These are phyloP conservation scores for Paratinospora sagittata DNA, from an alignment of 164 flowering plant species.

Conservation along the genomic window DNA sequence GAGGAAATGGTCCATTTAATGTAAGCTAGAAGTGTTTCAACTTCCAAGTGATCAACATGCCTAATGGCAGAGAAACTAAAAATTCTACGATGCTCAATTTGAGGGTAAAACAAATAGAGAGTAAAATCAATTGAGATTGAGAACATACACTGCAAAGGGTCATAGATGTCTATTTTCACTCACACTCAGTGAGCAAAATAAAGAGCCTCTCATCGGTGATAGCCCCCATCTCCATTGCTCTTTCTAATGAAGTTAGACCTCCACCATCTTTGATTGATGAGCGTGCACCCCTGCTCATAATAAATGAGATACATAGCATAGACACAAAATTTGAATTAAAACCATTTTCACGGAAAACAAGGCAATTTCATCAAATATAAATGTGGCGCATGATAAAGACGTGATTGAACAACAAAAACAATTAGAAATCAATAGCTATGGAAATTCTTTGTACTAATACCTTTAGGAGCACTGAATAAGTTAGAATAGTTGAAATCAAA, in stretches of 20 bases:
- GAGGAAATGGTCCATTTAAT: too few relatives aligned
- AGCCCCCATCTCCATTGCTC: constrained; percentile 95
- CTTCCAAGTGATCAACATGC: too few relatives aligned
- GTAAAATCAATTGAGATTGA: neutral
- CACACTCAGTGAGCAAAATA: constrained; percentile 51
- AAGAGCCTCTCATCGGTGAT: constrained; percentile 86
- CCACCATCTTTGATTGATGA: constrained; percentile 73
- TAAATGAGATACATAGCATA: neutral
- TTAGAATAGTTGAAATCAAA: too few relatives aligned
- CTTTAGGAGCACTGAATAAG: too few relatives aligned
- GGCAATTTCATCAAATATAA: too few relatives aligned
- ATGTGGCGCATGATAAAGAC: too few relatives aligned
- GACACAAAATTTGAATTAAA: neutral
- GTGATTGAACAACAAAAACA: neutral
- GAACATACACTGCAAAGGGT: neutral
- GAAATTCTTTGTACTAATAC: too few relatives aligned
- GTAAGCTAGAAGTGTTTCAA: too few relatives aligned
- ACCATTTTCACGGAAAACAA: neutral
- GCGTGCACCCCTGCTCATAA: constrained; percentile 60
- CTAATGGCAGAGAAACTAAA: too few relatives aligned
- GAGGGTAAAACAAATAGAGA: too few relatives aligned
- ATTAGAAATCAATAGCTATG: neutral
- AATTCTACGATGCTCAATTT: too few relatives aligned
- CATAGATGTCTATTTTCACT: constrained; percentile 21
- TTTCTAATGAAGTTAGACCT: constrained; percentile 64